These are phyloP conservation scores for Serendipita sp. DNA, from an alignment of 768 basidiomycete genomes.

Conservation along the genomic window DNA sequence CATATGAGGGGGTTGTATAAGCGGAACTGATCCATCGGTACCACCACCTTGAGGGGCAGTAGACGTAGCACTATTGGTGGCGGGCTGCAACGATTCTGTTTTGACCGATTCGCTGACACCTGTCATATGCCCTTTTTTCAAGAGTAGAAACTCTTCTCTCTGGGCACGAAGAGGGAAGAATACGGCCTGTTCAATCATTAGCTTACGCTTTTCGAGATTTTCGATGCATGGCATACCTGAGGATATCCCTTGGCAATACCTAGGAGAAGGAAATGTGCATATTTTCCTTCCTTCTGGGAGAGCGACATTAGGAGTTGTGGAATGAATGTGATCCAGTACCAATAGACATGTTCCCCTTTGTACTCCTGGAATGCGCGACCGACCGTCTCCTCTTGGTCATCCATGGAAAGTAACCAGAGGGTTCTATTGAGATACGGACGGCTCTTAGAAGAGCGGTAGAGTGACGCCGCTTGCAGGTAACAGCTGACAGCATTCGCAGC, in stretches of 20 bases:
- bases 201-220: neutral
- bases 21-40: too few relatives aligned
- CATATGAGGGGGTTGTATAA: too few relatives aligned
- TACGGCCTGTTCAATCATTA: constrained; percentile 41
- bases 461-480: constrained; percentile 90
- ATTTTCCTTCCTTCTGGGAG: constrained; percentile 81
- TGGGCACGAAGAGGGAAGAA: constrained; percentile 72
- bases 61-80: constrained; percentile 8
- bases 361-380: constrained; percentile 8
- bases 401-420: constrained; percentile 90
- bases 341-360: constrained; percentile 49
- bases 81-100: too few relatives aligned
- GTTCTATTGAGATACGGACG: constrained; percentile 81
- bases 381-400: constrained; percentile 34
- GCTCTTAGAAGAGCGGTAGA: constrained; percentile 87
- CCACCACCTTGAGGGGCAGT: neutral
- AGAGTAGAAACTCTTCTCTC: constrained; percentile 13
- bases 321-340: constrained; percentile 98
- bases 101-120: neutral
- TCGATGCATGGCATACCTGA: constrained; percentile 41
- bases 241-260: constrained; percentile 84
- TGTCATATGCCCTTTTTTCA: constrained; percentile 9
- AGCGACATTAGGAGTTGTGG: constrained; percentile 85
- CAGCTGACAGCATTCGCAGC: constrained; percentile 91
- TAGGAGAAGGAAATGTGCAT: constrained; percentile 74